Evolutionary conservation across 2,329 filamentous ascomycete genomes (phyloP).

Genomic region (Ascochyta fabae): DNA sequence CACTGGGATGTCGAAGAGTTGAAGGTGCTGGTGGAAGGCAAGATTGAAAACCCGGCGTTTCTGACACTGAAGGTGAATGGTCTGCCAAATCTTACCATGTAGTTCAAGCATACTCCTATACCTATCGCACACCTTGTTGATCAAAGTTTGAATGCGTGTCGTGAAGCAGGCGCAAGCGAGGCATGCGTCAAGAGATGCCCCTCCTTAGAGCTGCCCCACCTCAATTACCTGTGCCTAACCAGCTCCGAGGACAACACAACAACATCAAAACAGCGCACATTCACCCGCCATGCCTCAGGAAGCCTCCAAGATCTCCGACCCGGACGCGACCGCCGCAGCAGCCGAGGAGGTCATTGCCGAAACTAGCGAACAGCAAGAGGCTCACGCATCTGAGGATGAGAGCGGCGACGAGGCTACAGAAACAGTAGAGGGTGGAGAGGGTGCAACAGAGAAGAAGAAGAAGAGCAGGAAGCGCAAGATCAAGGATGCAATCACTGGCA

Average conservation of each 20-base stretch:
- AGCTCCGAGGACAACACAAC: constrained; percentile 14
- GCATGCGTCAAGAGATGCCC: constrained; percentile 6
- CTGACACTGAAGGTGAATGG: neutral
- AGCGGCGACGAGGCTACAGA: constrained; percentile 43
- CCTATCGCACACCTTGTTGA: neutral
- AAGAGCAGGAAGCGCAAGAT: constrained; percentile 70
- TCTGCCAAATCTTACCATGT: neutral
- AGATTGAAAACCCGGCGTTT: constrained; percentile 19
- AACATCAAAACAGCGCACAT: constrained; percentile 7
- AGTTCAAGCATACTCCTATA: neutral
- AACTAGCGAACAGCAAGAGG: constrained; percentile 36
- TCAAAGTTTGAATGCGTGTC: neutral
- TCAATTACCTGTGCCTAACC: constrained; percentile 17
- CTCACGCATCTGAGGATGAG: constrained; percentile 40
- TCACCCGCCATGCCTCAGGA: constrained; percentile 49
- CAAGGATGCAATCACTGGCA: constrained; percentile 52
- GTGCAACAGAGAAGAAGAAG: constrained; percentile 65
- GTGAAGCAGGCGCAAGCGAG: constrained; percentile 5
- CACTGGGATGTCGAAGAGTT: constrained; percentile 42
- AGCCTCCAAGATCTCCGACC: constrained; percentile 68
- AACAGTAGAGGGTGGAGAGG: constrained; percentile 42
- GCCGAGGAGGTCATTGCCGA: constrained; percentile 51
- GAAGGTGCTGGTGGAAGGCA: constrained; percentile 24
- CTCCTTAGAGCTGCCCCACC: constrained; percentile 15
- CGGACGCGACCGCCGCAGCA: constrained; percentile 57